Conservation (phyloP, 1,284 basidiomycete genomes). For the Malassezia psittaci region DNA sequence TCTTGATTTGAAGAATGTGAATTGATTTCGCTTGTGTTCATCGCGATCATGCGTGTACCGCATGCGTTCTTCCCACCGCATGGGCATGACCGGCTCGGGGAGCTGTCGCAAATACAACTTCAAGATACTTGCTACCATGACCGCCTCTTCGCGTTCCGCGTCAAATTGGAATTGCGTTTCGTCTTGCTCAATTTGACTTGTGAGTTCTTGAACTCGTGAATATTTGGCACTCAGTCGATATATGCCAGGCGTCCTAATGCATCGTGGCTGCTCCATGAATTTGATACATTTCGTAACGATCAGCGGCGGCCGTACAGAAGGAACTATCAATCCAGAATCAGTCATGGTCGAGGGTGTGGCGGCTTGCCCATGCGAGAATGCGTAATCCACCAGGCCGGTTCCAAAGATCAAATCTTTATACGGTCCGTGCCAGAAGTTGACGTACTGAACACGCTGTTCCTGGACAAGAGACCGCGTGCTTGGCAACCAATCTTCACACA, state of each 20-base stretch:
- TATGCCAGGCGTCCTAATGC: constrained; percentile 67
- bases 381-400: constrained; percentile 80
- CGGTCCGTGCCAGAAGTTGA: constrained; percentile 69
- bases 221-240: constrained; percentile 60
- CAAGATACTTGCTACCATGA: constrained; percentile 76
- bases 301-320: constrained; percentile 54
- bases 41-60: constrained; percentile 39
- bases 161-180: constrained; percentile 75
- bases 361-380: constrained; percentile 55
- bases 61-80: constrained; percentile 68
- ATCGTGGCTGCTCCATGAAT: constrained; percentile 62
- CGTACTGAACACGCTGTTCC: constrained; percentile 58
- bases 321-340: constrained; percentile 56
- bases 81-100: constrained; percentile 83
- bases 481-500: constrained; percentile 55
- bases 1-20: constrained; percentile 37
- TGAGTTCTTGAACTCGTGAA: constrained; percentile 70
- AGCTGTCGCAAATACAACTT: constrained; percentile 87
- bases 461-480: constrained; percentile 51
- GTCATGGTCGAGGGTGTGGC: constrained; percentile 52
- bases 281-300: constrained; percentile 73
- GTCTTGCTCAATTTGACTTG: constrained; percentile 79
- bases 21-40: constrained; percentile 57
- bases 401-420: constrained; percentile 74
- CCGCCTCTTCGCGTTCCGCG: constrained; percentile 67